Evolutionary conservation across 2,329 filamentous ascomycete species (phyloP).

Genomic region (Aspergillus quadricinctus): DNA sequence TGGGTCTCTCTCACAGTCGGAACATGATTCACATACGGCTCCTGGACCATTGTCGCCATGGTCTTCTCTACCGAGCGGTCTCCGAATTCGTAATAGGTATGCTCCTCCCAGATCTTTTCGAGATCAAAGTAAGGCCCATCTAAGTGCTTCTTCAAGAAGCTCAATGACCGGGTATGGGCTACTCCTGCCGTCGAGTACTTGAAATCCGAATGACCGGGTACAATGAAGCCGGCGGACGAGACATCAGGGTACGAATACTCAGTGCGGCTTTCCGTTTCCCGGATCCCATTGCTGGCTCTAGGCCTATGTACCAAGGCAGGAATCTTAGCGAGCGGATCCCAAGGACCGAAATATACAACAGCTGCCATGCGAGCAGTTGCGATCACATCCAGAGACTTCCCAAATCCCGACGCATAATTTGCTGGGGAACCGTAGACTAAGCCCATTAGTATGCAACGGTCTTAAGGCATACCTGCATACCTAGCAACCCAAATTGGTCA

Average conservation of each 20-base stretch:
- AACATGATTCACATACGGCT: constrained; percentile 75
- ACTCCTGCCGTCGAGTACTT: constrained; percentile 53
- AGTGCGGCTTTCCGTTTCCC: background rate
- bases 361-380: constrained; percentile 1
- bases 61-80: constrained; percentile 66
- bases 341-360: constrained; percentile 17
- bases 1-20: constrained; percentile 54
- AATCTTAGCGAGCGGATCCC: constrained; percentile 4
- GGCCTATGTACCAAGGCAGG: constrained; percentile 17
- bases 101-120: constrained; percentile 74
- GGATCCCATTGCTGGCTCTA: background rate
- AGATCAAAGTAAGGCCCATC: constrained; percentile 67
- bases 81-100: constrained; percentile 67
- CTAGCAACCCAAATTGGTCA: constrained; percentile 18
- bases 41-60: constrained; percentile 76
- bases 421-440: constrained; percentile 23
- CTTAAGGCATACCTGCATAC: constrained; percentile 7
- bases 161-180: constrained; percentile 62
- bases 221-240: constrained; percentile 41
- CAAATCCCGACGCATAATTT: constrained; percentile 19
- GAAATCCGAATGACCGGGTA: constrained; percentile 51
- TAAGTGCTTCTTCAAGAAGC: constrained; percentile 60
- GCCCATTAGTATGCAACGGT: background rate
- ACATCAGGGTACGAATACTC: constrained; percentile 45
- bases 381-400: constrained; percentile 3